A percentile compares a stretch with the other conserved stretches of the same genome.
These are phyloP conservation scores for Claviceps sp. DNA, from an alignment of 2,329 filamentous ascomycete species.

Conservation along the genomic window DNA sequence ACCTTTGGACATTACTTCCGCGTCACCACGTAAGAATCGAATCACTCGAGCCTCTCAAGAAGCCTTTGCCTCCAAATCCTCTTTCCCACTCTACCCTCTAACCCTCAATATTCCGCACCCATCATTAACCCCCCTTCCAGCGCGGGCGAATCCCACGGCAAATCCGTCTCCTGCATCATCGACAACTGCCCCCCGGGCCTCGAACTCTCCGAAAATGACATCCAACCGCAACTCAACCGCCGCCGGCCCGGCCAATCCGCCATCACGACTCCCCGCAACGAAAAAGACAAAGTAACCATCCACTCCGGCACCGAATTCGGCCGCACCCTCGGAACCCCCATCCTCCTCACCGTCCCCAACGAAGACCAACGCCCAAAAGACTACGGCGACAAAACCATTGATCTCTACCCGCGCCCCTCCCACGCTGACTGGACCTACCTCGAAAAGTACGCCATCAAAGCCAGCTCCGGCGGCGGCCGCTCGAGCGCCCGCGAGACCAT, in stretches of 20 bases:
- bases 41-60: background rate
- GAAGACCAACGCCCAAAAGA: constrained; percentile 88
- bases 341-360: constrained; percentile 76
- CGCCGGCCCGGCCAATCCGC: constrained; percentile 78
- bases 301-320: constrained; percentile 89
- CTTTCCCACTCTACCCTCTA: background rate
- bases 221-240: constrained; percentile 89
- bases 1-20: constrained; percentile 74
- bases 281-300: constrained; percentile 84
- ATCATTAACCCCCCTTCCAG: constrained; percentile 13
- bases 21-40: constrained; percentile 55
- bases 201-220: constrained; percentile 70
- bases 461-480: constrained; percentile 76
- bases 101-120: background rate
- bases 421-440: constrained; percentile 97
- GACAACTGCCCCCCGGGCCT: constrained; percentile 85
- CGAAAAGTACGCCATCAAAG: constrained; percentile 93
- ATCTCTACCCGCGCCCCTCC: constrained; percentile 76
- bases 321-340: constrained; percentile 79
- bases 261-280: constrained; percentile 83
- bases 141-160: constrained; percentile 64
- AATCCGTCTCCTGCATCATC: constrained; percentile 86
- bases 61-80: background rate
- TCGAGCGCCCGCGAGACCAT: constrained; percentile 93
- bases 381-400: constrained; percentile 82